A percentile compares a stretch with the other conserved stretches of the same genome.
phyloP scores from a whole-genome alignment of 225 moss, liverwort and hornwort species.

The Physcomitrium patens region DNA sequence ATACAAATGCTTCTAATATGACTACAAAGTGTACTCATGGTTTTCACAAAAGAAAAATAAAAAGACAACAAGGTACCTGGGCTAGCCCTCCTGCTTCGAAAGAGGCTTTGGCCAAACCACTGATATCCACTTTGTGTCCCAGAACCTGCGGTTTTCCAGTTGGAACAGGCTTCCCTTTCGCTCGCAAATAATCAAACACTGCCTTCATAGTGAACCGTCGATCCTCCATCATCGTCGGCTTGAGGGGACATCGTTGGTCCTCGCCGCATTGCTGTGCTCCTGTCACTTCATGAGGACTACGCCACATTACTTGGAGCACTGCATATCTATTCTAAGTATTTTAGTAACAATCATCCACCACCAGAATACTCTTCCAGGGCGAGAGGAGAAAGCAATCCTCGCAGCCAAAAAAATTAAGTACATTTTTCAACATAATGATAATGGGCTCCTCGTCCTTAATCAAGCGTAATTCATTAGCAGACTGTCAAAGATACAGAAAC shows the following conservation, averaged over 20 bases:
- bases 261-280: constrained; percentile 90
- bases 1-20: too few relatives aligned
- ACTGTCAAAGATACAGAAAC: too few relatives aligned
- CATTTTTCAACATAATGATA: too few relatives aligned
- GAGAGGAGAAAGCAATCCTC: too few relatives aligned
- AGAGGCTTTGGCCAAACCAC: constrained; percentile 89
- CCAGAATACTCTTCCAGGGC: too few relatives aligned
- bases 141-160: constrained; percentile 99
- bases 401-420: too few relatives aligned
- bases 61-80: constrained; percentile 56
- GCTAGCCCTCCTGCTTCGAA: constrained; percentile 92
- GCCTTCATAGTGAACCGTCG: constrained; percentile 86
- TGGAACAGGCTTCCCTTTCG: constrained; percentile 87
- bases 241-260: constrained; percentile 78
- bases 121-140: constrained; percentile 98
- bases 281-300: constrained; percentile 99
- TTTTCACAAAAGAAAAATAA: too few relatives aligned
- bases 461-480: neutral
- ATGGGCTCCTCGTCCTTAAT: too few relatives aligned
- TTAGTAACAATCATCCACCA: too few relatives aligned
- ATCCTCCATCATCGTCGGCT: constrained; percentile 67
- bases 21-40: too few relatives aligned
- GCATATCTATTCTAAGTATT: neutral
- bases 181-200: constrained; percentile 93
- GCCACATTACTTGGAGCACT: constrained; percentile 79